Evolutionary conservation across 1,139 yeast species (phyloP), one percentile per base, ranked within the genome.

Genomic region (Magnusiomyces paraingens): DNA sequence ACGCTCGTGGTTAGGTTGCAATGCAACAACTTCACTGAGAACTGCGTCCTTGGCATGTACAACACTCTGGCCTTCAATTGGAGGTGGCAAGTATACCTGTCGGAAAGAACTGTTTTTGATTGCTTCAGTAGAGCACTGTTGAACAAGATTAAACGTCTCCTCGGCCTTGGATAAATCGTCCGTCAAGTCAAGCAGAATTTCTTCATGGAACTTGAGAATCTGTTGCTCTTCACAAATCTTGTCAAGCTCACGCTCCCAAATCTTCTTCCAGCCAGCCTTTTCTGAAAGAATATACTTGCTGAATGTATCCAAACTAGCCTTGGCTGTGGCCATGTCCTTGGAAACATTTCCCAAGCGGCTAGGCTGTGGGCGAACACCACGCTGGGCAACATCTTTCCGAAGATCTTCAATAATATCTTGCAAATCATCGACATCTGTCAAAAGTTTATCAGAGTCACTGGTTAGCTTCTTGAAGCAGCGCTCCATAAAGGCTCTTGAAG

Each of bases 201-300:
- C 96, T 63, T 88, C 96, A 67, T 93, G 98, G 36, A 90, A 76
- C 58, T 87, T 86, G 70, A 91, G 82, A 66, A 89, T 89, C 61
- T 91, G 95, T 67, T 93, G 98, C 64, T 91, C 97, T 62, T 89
- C 96, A 58, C 96, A 86, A 21, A 93, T 94, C 47, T 84, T 84
- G 60, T 89, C 95, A 57, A 93, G 77, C 64, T 91, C 97, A 4
- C 84, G 75, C 67, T 91, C 96, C 98, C 99, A 93, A 29, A 89
- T 84, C 62, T 81, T 82, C 66, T 89, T 87, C 96, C 98, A 90
- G 42, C 82, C 82, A 3, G 90, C 84, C 61, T 86, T 86, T 64
- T 90, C 98, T 12, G 74, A 75, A 1, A 70, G 64, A 46, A 94
- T 84, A 63, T 81, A 90, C 6, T 70, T 71, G n/a, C 78, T 76